Conservation (phyloP, 1,284 basidiomycete genomes). For the Ceratobasidium sp. region DNA sequence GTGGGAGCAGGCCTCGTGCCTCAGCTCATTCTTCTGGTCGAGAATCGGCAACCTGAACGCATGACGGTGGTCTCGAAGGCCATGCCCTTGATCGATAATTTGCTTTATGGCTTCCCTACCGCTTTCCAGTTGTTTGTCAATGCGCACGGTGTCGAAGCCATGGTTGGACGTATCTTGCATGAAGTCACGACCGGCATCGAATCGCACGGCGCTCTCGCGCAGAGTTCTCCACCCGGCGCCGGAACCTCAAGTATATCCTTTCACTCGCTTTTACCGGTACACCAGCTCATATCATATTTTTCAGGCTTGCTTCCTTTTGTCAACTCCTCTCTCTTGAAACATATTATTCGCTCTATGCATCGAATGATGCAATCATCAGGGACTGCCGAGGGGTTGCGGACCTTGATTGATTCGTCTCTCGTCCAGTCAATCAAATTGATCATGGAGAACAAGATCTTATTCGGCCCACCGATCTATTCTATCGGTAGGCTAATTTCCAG, state of each 20-base stretch:
- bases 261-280: neutral
- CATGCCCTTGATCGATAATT: slow-evolving; percentile 89
- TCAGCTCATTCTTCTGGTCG: slow-evolving; percentile 84
- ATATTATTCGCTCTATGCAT: slow-evolving; percentile 90
- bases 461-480: slow-evolving; percentile 86
- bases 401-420: slow-evolving; percentile 89
- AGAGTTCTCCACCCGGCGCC: slow-evolving; percentile 57
- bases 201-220: slow-evolving; percentile 57
- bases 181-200: slow-evolving; percentile 73
- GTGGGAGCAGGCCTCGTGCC: slow-evolving; percentile 96
- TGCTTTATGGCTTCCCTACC: slow-evolving; percentile 86
- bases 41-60: slow-evolving; percentile 64
- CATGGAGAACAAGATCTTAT: slow-evolving; percentile 78
- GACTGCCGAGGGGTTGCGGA: slow-evolving; percentile 90
- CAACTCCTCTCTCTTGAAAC: slow-evolving; percentile 70
- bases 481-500: slow-evolving; percentile 60
- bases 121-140: slow-evolving; percentile 88
- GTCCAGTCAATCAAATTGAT: slow-evolving; percentile 87
- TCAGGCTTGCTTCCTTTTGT: slow-evolving; percentile 49
- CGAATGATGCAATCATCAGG: slow-evolving; percentile 97
- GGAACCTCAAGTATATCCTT: slow-evolving; percentile 56
- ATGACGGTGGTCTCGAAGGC: slow-evolving; percentile 79
- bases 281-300: slow-evolving; percentile 14
- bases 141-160: slow-evolving; percentile 80
- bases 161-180: slow-evolving; percentile 83